Conservation (phyloP, 2,329 filamentous ascomycete species). For the Bipolaris victoriae region DNA sequence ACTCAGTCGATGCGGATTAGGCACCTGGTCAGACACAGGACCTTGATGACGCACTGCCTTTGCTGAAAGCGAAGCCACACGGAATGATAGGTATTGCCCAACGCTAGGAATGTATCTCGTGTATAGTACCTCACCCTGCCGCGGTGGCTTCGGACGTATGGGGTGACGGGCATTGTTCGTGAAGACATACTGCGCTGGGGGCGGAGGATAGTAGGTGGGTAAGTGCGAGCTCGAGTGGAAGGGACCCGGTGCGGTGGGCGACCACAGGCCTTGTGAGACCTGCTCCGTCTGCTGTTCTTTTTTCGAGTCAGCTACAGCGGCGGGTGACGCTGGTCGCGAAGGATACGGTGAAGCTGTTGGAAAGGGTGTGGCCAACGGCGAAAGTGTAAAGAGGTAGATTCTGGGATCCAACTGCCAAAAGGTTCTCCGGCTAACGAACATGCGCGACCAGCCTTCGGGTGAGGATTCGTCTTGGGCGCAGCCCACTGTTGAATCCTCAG, state of each 20-base stretch:
- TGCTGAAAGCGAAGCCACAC: slow-evolving; percentile 74
- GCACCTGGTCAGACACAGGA: slow-evolving; percentile 49
- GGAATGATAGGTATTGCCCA: slow-evolving; percentile 85
- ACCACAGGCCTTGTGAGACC: slow-evolving; percentile 46
- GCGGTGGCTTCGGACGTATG: slow-evolving; percentile 82
- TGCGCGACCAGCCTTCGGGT: slow-evolving; percentile 72
- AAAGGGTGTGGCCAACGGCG: slow-evolving; percentile 62
- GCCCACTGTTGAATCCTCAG: slow-evolving; percentile 76
- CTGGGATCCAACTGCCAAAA: slow-evolving; percentile 94
- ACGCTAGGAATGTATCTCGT: slow-evolving; percentile 82
- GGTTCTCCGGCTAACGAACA: slow-evolving; percentile 79
- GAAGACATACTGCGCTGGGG: slow-evolving; percentile 79
- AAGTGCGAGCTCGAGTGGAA: slow-evolving; percentile 84
- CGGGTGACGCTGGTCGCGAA: slow-evolving; percentile 60
- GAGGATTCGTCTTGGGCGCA: slow-evolving; percentile 65
- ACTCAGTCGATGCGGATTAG: slow-evolving; percentile 30
- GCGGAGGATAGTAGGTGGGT: slow-evolving; percentile 87
- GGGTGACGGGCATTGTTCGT: slow-evolving; percentile 84
- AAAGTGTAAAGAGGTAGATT: slow-evolving; percentile 85
- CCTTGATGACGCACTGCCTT: slow-evolving; percentile 70
- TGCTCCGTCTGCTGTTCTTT: slow-evolving; percentile 41
- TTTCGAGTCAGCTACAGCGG: slow-evolving; percentile 31
- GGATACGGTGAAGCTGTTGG: slow-evolving; percentile 58
- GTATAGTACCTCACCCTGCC: slow-evolving; percentile 91
- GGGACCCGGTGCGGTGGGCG: slow-evolving; percentile 62